phyloP scores from a whole-genome alignment of 257 asterid species.

The Parsonsia alboflavescens region DNA sequence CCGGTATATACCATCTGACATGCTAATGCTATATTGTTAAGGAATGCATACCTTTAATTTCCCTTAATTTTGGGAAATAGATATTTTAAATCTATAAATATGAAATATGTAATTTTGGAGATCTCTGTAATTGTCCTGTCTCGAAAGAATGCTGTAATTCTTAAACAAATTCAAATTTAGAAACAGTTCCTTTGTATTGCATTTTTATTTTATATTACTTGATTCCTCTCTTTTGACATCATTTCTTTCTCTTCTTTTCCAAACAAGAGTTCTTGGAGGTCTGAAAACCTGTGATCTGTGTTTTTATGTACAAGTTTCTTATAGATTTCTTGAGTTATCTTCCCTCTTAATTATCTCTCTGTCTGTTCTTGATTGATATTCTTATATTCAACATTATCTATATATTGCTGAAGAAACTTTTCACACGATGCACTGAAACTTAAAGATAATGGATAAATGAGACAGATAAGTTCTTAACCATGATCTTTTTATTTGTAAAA shows the following conservation, averaged over 20 bases:
- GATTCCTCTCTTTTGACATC: background rate
- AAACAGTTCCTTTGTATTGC: background rate
- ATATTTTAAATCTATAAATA: background rate
- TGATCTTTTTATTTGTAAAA: background rate
- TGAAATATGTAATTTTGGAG: constrained; percentile 3
- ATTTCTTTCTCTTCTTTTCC: background rate
- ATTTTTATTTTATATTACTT: background rate
- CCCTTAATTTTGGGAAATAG: constrained; percentile 3
- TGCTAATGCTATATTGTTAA: constrained; percentile 8
- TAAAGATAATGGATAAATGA: background rate
- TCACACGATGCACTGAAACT: background rate
- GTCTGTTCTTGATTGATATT: background rate
- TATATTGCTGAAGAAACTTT: background rate
- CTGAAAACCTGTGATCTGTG: background rate
- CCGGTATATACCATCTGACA: constrained; percentile 7
- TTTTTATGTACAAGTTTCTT: background rate
- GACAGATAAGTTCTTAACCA: background rate
- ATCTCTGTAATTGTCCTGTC: constrained; percentile 5
- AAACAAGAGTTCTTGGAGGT: background rate
- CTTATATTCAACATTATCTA: background rate
- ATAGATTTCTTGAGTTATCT: background rate
- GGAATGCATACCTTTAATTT: background rate
- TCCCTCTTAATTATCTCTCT: background rate
- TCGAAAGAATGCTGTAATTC: constrained; percentile 1
- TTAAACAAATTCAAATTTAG: constrained; percentile 1